These are phyloP conservation scores for Umbelopsis ramanniana DNA, from an alignment of 192 early-diverging fungal genomes.

Conservation along the genomic window DNA sequence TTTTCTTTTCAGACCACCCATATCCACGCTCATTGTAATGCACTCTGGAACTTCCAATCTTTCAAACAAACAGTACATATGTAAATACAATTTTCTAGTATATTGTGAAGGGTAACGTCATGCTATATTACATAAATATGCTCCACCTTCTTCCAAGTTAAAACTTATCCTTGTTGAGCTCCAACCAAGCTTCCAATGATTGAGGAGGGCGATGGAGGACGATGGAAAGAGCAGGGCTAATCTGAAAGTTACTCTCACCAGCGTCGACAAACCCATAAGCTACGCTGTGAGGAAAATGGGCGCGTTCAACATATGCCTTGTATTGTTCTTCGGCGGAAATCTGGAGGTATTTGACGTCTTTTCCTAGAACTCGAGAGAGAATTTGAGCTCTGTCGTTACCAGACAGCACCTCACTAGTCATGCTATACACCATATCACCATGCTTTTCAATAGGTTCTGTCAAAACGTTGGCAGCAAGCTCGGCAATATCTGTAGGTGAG, in stretches of 20 bases:
- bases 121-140: too few species aligned
- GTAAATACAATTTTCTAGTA: too few species aligned
- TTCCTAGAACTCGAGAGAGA: slow-evolving; percentile 16
- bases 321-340: background rate
- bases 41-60: too few species aligned
- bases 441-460: slow-evolving; percentile 24
- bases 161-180: background rate
- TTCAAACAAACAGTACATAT: too few species aligned
- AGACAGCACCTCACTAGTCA: background rate
- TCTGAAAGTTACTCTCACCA: background rate
- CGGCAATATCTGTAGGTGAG: slow-evolving; percentile 26
- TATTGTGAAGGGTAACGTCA: too few species aligned
- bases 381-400: background rate
- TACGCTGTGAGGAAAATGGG: background rate
- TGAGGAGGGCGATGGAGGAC: background rate
- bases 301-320: background rate
- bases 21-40: too few species aligned
- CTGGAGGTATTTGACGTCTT: background rate
- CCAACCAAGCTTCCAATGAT: background rate
- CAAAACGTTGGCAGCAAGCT: slow-evolving; percentile 17
- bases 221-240: background rate
- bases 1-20: too few species aligned
- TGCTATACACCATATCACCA: slow-evolving; percentile 19
- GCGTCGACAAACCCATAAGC: background rate
- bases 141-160: too few species aligned